A percentile compares a stretch with the other conserved stretches of the same genome.
Evolutionary conservation across 2,329 filamentous ascomycete genomes (phyloP).

Genomic region (Fusarium luffae): DNA sequence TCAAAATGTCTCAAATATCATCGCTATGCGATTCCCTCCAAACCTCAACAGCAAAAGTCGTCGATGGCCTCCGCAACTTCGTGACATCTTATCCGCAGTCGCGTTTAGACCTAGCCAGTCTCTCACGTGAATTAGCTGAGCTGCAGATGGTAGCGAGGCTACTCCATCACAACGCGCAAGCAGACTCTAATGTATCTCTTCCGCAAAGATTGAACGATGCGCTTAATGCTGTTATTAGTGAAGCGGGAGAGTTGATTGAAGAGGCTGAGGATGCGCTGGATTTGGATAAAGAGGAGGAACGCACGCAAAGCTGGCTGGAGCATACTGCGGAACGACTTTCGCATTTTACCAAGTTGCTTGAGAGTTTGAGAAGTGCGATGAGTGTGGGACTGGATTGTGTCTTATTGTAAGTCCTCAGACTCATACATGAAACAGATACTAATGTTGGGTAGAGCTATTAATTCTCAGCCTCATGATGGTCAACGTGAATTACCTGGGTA

Average conservation of each 20-base stretch:
- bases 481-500: conserved; percentile 43
- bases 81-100: conserved; percentile 40
- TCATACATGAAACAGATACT: neutral
- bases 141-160: conserved; percentile 43
- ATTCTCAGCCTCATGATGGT: conserved; percentile 34
- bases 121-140: conserved; percentile 46
- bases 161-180: conserved; percentile 40
- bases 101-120: conserved; percentile 39
- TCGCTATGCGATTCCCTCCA: conserved; percentile 40
- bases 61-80: conserved; percentile 41
- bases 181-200: neutral
- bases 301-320: conserved; percentile 36
- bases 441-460: conserved; percentile 35
- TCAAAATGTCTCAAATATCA: conserved; percentile 23
- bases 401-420: conserved; percentile 27
- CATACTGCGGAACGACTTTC: conserved; percentile 40
- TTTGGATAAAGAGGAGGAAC: conserved; percentile 21
- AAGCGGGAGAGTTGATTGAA: conserved; percentile 33
- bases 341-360: conserved; percentile 32
- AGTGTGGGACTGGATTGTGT: conserved; percentile 40
- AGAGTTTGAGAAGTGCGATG: conserved; percentile 40
- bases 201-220: conserved; percentile 22
- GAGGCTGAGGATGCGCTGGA: conserved; percentile 41
- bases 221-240: conserved; percentile 33
- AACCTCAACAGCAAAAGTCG: conserved; percentile 27